These are phyloP conservation scores for Fusarium sp. DNA, from an alignment of 2,329 filamentous ascomycete species.

Conservation along the genomic window DNA sequence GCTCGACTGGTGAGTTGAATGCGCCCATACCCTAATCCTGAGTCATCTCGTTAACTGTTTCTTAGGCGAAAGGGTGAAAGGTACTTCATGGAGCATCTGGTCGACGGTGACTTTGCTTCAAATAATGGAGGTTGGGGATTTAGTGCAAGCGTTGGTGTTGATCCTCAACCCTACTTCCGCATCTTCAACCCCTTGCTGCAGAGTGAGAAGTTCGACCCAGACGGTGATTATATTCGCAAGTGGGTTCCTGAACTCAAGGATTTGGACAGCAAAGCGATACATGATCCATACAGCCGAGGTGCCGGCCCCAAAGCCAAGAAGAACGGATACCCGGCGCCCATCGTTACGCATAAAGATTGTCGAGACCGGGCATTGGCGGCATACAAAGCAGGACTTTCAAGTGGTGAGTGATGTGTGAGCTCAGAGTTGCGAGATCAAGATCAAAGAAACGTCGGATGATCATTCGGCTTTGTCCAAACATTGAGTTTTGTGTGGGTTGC, in stretches of 20 bases:
- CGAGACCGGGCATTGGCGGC: slow-evolving; percentile 77
- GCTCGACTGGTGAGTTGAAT: slow-evolving; percentile 73
- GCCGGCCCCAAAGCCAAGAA: slow-evolving; percentile 71
- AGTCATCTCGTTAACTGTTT: background rate
- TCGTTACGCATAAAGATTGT: slow-evolving; percentile 81
- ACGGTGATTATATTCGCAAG: slow-evolving; percentile 84
- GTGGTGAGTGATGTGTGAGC: slow-evolving; percentile 45
- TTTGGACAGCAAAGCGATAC: slow-evolving; percentile 78
- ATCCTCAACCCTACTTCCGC: slow-evolving; percentile 91
- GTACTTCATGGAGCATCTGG: slow-evolving; percentile 85
- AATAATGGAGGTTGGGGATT: slow-evolving; percentile 78
- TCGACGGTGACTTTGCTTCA: slow-evolving; percentile 85
- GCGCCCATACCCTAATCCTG: background rate
- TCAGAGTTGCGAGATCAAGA: background rate
- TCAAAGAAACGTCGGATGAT: background rate
- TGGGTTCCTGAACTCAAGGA: slow-evolving; percentile 84
- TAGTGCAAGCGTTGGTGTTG: slow-evolving; percentile 78
- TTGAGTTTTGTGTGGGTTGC: background rate
- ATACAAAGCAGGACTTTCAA: slow-evolving; percentile 72
- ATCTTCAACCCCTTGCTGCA: slow-evolving; percentile 91
- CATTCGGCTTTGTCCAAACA: background rate
- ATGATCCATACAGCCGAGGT: slow-evolving; percentile 83
- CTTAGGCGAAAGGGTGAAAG: slow-evolving; percentile 78
- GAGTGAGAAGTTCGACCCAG: slow-evolving; percentile 86
- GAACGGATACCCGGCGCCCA: slow-evolving; percentile 79